A percentile compares a stretch with the other conserved stretches of the same genome.
Evolutionary conservation across 257 asterid genomes (phyloP).

Genomic region (Solanum appendiculatum): DNA sequence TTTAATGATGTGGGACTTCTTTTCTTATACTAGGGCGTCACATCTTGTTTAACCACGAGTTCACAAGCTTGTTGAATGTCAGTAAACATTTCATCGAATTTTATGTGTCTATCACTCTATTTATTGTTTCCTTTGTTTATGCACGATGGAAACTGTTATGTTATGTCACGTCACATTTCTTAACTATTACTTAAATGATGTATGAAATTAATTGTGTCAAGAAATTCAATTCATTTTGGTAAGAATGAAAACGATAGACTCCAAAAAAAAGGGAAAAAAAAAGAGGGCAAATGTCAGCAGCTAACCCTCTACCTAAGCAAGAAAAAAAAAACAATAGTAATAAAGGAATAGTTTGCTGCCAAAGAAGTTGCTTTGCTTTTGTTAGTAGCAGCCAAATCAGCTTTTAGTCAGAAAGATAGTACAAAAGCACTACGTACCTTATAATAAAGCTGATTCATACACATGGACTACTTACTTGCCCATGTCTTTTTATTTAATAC

Average conservation of each 20-base stretch:
- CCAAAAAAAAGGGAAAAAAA: background rate
- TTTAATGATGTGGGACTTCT: too few relatives aligned
- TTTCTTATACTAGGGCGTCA: too few relatives aligned
- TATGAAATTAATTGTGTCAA: background rate
- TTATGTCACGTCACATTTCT: background rate
- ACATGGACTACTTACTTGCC: background rate
- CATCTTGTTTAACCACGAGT: background rate
- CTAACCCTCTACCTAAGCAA: background rate
- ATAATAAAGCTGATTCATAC: background rate
- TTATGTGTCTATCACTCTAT: background rate
- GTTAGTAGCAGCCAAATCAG: background rate
- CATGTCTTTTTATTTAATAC: background rate
- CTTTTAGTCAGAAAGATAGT: background rate
- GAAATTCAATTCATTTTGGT: background rate
- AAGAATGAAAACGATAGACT: background rate
- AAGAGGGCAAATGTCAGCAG: background rate
- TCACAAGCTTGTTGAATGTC: background rate
- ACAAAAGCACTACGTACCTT: background rate
- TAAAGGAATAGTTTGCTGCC: background rate
- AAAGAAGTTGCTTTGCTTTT: background rate
- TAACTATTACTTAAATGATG: background rate
- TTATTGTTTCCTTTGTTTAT: background rate
- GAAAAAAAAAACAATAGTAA: background rate
- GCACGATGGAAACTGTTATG: background rate
- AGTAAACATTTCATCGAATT: background rate